Conservation (phyloP, 1,284 basidiomycete species). For the Phylloboletellus chloephorus region DNA sequence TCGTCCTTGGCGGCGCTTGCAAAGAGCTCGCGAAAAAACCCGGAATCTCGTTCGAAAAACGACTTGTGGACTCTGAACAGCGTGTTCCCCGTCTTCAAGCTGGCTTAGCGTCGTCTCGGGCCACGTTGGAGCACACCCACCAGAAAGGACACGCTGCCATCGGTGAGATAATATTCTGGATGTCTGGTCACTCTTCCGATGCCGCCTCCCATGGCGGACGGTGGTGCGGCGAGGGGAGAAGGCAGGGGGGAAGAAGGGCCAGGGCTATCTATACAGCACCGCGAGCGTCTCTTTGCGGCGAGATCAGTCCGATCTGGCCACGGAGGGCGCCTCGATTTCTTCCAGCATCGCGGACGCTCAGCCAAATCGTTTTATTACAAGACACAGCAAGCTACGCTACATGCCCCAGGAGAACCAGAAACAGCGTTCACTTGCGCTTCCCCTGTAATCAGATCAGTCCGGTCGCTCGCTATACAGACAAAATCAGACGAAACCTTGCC, state of each 20-base stretch:
- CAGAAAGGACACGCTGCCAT: constrained; percentile 21
- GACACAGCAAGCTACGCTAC: too few relatives aligned
- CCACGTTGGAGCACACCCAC: constrained; percentile 11
- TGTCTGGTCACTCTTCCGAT: constrained; percentile 7
- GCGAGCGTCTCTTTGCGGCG: constrained; percentile 16
- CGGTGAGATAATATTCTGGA: constrained; percentile 13
- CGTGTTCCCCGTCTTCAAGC: constrained; percentile 39
- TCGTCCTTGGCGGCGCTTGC: constrained; percentile 30
- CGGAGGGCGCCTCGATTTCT: constrained; percentile 7
- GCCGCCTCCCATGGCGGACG: constrained; percentile 15
- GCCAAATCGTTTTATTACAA: too few relatives aligned
- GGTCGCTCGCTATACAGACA: too few relatives aligned
- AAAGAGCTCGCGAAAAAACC: constrained; percentile 45
- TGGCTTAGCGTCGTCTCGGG: neutral
- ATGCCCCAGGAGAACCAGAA: too few relatives aligned
- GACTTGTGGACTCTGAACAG: constrained; percentile 56
- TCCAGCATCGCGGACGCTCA: too few relatives aligned
- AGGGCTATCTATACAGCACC: constrained; percentile 21
- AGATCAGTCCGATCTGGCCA: constrained; percentile 9
- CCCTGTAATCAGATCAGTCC: too few relatives aligned
- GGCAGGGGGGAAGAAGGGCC: neutral
- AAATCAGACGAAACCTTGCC: constrained; percentile 8
- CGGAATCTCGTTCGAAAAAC: constrained; percentile 63
- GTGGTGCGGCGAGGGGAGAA: neutral
- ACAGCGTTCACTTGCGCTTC: too few relatives aligned